These are phyloP conservation scores for Leishmania lainsoni DNA, from an alignment of 208 protist species.

Conservation along the genomic window DNA sequence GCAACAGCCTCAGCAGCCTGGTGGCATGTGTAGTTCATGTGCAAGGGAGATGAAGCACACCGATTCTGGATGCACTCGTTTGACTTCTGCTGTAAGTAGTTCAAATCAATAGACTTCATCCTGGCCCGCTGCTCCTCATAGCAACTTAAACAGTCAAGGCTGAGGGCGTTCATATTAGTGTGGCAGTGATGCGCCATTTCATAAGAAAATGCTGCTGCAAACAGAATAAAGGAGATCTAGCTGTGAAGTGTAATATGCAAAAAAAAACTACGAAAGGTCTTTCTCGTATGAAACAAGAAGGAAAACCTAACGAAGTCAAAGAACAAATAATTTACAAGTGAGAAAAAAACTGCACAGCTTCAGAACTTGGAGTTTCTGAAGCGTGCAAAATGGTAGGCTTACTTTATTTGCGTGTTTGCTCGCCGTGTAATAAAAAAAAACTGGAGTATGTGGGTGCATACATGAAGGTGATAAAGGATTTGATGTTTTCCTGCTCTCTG, in stretches of 20 bases:
- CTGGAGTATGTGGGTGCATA: not conserved
- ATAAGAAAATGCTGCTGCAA: not conserved
- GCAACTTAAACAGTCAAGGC: not conserved
- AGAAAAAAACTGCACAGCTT: not conserved
- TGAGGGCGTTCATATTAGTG: not conserved
- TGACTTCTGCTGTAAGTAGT: slow-evolving; percentile 16
- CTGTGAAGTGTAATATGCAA: not conserved
- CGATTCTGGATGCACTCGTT: slow-evolving; percentile 14
- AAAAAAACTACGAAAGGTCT: not conserved
- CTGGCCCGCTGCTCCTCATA: slow-evolving; percentile 19
- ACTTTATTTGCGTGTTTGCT: not conserved
- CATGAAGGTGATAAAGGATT: not conserved
- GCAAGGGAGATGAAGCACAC: slow-evolving; percentile 1
- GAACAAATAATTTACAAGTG: not conserved
- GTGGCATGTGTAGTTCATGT: not conserved
- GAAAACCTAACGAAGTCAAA: not conserved
- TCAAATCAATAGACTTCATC: slow-evolving; percentile 12
- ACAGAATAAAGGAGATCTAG: not conserved
- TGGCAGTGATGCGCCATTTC: slow-evolving; percentile 14
- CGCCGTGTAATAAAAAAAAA: not conserved
- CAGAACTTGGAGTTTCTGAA: not conserved
- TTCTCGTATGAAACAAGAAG: not conserved
- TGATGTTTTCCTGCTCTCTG: not conserved
- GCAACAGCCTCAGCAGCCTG: not conserved
- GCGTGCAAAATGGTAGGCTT: not conserved